A percentile compares a stretch with the other conserved stretches of the same genome.
Evolutionary conservation across 164 flowering plant species (phyloP).

Genomic region (Umbilicus rupestris): DNA sequence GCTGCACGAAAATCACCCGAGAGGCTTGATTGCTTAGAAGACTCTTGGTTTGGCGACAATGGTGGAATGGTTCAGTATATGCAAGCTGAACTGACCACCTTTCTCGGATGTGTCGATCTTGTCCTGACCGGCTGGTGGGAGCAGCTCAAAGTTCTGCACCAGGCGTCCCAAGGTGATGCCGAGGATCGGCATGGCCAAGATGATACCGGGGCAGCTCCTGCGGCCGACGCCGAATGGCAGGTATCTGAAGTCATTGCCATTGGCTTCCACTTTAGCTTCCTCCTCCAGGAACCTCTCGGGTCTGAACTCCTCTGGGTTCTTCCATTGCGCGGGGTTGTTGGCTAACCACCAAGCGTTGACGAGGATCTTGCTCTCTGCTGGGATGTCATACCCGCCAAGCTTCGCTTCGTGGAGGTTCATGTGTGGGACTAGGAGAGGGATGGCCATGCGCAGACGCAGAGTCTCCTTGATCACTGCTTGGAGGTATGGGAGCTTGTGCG

Average conservation of each 20-base stretch:
- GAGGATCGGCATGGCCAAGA: constrained; percentile 72
- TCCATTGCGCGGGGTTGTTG: constrained; percentile 71
- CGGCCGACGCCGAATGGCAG: constrained; percentile 84
- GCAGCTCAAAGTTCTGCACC: constrained; percentile 79
- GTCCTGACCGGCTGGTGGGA: constrained; percentile 74
- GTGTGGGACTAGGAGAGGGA: constrained; percentile 91
- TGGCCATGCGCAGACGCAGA: constrained; percentile 75
- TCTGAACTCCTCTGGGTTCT: constrained; percentile 69
- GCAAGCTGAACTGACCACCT: constrained; percentile 89
- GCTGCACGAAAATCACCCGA: not conserved
- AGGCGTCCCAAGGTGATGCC: constrained; percentile 81
- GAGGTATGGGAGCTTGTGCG: constrained; percentile 62
- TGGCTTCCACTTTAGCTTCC: constrained; percentile 76
- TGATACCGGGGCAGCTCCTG: constrained; percentile 91
- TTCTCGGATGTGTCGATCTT: constrained; percentile 70
- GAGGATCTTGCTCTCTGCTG: constrained; percentile 86
- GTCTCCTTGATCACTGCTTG: constrained; percentile 86
- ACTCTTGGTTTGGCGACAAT: constrained; percentile 71
- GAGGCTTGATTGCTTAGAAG: constrained; percentile 7
- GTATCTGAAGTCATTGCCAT: constrained; percentile 76
- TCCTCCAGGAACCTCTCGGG: constrained; percentile 84
- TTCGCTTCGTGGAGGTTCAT: constrained; percentile 88
- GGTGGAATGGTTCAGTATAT: constrained; percentile 82
- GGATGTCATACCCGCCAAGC: constrained; percentile 71
- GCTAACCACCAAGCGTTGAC: constrained; percentile 94